Conservation (phyloP, 225 moss, liverwort and hornwort genomes). For the Polytrichum commune region DNA sequence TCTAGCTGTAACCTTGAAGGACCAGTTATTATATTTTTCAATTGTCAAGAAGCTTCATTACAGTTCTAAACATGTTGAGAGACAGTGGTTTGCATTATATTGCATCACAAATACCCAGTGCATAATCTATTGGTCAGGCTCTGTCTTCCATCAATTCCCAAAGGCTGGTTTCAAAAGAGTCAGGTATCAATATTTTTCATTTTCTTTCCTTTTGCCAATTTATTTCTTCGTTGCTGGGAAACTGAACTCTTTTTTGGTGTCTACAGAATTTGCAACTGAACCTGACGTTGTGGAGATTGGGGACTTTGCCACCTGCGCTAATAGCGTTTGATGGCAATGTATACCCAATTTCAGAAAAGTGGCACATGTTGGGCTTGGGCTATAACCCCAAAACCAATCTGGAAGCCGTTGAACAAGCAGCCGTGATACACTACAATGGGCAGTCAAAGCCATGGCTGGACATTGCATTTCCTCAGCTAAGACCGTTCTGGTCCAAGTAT, state of each 20-base stretch:
- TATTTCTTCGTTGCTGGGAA: neutral
- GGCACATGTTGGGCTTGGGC: slow-evolving; percentile 97
- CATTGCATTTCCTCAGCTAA: slow-evolving; percentile 84
- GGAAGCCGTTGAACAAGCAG: slow-evolving; percentile 74
- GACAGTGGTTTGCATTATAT: no score
- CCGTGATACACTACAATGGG: slow-evolving; percentile 93
- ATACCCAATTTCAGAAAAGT: slow-evolving; percentile 77
- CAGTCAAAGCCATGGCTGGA: slow-evolving; percentile 99
- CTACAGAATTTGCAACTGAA: slow-evolving; percentile 84
- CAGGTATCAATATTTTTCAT: neutral
- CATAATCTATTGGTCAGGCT: no score
- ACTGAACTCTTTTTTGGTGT: slow-evolving; percentile 11
- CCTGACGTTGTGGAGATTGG: slow-evolving; percentile 88
- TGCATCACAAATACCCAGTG: no score
- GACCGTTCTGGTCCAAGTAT: slow-evolving; percentile 94
- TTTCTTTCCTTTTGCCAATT: neutral
- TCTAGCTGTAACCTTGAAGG: no score
- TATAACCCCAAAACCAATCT: slow-evolving; percentile 81
- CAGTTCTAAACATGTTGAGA: no score
- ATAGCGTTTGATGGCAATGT: slow-evolving; percentile 96
- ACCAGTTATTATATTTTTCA: no score
- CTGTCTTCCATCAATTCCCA: no score
- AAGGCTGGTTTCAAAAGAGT: no score
- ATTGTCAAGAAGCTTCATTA: no score
- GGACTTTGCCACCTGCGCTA: slow-evolving; percentile 91